Conservation (phyloP, 2,329 filamentous ascomycete genomes). For the Paecilomyces sp. region DNA sequence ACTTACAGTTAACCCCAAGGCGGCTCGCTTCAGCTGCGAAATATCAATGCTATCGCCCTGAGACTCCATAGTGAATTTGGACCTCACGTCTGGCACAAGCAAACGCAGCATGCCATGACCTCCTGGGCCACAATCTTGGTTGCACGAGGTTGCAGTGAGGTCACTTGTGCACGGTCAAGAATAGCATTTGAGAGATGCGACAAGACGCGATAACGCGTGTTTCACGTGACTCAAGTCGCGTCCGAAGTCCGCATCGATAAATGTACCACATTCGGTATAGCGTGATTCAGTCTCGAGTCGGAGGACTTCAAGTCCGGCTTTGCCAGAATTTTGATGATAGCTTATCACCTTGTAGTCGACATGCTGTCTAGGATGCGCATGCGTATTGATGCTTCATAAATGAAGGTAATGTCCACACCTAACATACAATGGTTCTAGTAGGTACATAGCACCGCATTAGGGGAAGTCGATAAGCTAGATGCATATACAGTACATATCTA, state of each 20-base stretch:
- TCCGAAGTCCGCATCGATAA: background rate
- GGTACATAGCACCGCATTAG: background rate
- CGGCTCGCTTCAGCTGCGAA: slow-evolving; percentile 32
- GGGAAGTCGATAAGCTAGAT: background rate
- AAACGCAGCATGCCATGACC: background rate
- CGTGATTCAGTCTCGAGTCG: background rate
- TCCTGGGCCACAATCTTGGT: background rate
- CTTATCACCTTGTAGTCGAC: background rate
- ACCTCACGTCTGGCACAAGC: background rate
- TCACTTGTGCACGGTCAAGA: background rate
- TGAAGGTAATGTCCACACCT: background rate
- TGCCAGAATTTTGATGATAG: background rate
- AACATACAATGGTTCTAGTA: background rate
- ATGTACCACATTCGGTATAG: background rate
- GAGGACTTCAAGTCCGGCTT: background rate
- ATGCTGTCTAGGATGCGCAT: background rate
- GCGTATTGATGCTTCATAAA: background rate
- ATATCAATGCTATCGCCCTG: slow-evolving; percentile 36
- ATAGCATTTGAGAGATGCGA: background rate
- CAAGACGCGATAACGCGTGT: slow-evolving; percentile 1
- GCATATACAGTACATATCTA: background rate
- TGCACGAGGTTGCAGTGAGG: background rate
- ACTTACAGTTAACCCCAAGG: slow-evolving; percentile 32
- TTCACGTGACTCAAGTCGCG: slow-evolving; percentile 1
- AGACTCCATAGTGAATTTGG: slow-evolving; percentile 24